Evolutionary conservation across 2,329 filamentous ascomycete genomes (phyloP).

Genomic region (Penicillium sumatraense): DNA sequence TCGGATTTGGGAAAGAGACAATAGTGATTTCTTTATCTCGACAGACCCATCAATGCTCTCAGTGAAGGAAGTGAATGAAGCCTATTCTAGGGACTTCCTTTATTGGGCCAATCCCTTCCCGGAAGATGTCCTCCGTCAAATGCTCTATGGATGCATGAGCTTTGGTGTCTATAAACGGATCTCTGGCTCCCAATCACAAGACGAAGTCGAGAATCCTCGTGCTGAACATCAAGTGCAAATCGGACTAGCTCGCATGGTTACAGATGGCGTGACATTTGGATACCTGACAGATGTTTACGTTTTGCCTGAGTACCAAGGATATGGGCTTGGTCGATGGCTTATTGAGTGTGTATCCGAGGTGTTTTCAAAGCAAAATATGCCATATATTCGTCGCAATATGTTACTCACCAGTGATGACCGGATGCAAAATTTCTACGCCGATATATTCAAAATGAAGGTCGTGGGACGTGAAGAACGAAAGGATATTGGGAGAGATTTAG

Average conservation of each 20-base stretch:
- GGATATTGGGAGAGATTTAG: constrained; percentile 19
- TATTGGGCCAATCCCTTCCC: constrained; percentile 23
- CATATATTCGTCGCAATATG: constrained; percentile 63
- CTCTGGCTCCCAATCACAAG: neutral
- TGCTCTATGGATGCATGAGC: constrained; percentile 25
- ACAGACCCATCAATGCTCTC: constrained; percentile 23
- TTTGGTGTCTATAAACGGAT: constrained; percentile 25
- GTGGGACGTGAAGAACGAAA: constrained; percentile 23
- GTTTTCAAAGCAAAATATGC: constrained; percentile 55
- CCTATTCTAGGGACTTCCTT: constrained; percentile 21
- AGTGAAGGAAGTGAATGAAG: constrained; percentile 23
- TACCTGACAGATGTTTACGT: constrained; percentile 74
- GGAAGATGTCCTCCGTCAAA: constrained; percentile 23
- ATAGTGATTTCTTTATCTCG: constrained; percentile 23
- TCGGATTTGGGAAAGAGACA: constrained; percentile 21
- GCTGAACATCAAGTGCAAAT: constrained; percentile 47
- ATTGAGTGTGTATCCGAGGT: constrained; percentile 64
- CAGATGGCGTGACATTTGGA: constrained; percentile 70
- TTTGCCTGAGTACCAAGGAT: constrained; percentile 61
- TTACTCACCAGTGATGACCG: constrained; percentile 41
- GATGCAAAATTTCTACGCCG: constrained; percentile 25
- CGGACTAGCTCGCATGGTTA: constrained; percentile 67
- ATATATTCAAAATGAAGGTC: constrained; percentile 28
- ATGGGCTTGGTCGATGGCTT: constrained; percentile 69
- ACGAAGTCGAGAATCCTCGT: constrained; percentile 5